Conservation (phyloP, 148 eudicot species). For the Pouteria glomerata region DNA sequence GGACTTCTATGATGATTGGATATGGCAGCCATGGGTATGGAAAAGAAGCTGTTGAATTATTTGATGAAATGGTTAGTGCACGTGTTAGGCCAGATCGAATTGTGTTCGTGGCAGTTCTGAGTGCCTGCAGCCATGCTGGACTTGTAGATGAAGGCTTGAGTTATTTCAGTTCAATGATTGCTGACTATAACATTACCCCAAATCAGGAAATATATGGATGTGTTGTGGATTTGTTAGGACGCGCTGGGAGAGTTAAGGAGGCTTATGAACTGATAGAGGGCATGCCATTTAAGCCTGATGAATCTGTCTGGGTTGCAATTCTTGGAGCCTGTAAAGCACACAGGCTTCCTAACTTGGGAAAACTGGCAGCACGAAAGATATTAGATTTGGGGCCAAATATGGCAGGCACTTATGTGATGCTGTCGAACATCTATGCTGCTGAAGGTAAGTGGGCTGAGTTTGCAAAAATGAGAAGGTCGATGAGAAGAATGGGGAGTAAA, state of each 20-base stretch:
- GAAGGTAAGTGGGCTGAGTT: constrained; percentile 77
- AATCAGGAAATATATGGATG: constrained; percentile 78
- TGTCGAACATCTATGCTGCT: constrained; percentile 70
- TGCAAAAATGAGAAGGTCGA: constrained; percentile 60
- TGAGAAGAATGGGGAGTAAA: constrained; percentile 61
- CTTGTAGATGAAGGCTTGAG: constrained; percentile 76
- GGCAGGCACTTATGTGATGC: constrained; percentile 51
- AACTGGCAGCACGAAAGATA: constrained; percentile 44
- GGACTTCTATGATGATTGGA: constrained; percentile 96
- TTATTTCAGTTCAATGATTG: constrained; percentile 61
- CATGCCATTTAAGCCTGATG: constrained; percentile 80
- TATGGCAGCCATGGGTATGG: constrained; percentile 87
- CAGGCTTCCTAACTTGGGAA: constrained; percentile 50
- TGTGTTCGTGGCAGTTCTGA: constrained; percentile 41
- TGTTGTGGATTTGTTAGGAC: constrained; percentile 82
- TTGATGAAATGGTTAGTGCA: constrained; percentile 54
- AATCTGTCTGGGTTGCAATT: constrained; percentile 87
- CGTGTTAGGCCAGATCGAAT: constrained; percentile 61
- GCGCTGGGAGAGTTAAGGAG: constrained; percentile 78
- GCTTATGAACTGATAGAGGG: constrained; percentile 72
- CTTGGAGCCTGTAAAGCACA: constrained; percentile 81
- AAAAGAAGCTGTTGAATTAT: constrained; percentile 57
- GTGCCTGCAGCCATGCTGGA: constrained; percentile 93
- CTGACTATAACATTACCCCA: constrained; percentile 46
- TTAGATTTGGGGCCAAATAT: constrained; percentile 46